These are phyloP conservation scores for Penicillium chermesinum DNA, from an alignment of 495 filamentous ascomycete genomes.

Conservation along the genomic window DNA sequence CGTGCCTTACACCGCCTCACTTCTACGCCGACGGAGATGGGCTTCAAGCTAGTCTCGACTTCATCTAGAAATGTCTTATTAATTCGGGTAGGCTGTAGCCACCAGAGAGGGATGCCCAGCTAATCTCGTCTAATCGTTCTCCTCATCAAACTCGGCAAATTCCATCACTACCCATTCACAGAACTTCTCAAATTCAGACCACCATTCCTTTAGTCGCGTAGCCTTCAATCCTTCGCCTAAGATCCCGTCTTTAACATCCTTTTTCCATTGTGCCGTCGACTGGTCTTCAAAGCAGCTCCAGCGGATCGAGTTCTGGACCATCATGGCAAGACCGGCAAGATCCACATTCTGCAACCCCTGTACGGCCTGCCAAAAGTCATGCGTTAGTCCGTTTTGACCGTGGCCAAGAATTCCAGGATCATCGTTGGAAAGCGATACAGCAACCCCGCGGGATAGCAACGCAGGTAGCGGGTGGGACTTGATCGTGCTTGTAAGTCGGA, in stretches of 20 bases:
- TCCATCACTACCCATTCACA: constrained; percentile 85
- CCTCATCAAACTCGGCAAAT: constrained; percentile 58
- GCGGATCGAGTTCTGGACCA: constrained; percentile 87
- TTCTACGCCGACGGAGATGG: no score
- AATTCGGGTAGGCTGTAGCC: no score
- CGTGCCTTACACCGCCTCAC: constrained; percentile 1
- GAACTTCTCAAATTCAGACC: constrained; percentile 77
- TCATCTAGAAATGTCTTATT: no score
- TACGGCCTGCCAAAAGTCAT: constrained; percentile 89
- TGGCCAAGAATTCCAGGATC: constrained; percentile 80
- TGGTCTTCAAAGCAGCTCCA: constrained; percentile 89
- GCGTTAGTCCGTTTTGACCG: constrained; percentile 67
- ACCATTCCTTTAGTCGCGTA: constrained; percentile 69
- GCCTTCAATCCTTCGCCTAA: constrained; percentile 71
- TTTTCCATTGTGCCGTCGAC: constrained; percentile 58
- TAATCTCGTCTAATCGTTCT: constrained; percentile 5
- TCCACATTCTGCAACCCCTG: constrained; percentile 84
- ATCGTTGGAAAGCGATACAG: constrained; percentile 70
- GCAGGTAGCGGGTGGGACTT: constrained; percentile 78
- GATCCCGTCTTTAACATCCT: constrained; percentile 65
- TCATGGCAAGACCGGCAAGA: constrained; percentile 59
- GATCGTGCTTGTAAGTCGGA: constrained; percentile 70
- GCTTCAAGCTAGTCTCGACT: background rate
- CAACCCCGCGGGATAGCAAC: constrained; percentile 71
- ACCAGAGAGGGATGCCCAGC: background rate